Evolutionary conservation across 805 yeast species (phyloP).

Genomic region (Wickerhamiella kazuoi): DNA sequence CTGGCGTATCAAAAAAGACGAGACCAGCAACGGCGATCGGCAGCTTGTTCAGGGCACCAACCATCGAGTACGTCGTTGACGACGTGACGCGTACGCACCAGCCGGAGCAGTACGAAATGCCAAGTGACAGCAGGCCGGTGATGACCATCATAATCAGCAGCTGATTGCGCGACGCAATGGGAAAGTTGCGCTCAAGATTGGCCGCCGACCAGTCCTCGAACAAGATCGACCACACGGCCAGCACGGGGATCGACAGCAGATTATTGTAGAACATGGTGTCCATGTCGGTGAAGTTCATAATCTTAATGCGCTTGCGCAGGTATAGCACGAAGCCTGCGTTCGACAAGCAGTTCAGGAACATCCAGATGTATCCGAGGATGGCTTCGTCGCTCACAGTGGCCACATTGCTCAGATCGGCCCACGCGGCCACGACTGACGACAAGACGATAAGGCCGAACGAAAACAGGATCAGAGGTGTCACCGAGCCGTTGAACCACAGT

Average conservation of each 20-base stretch:
- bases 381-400: constrained; percentile 21
- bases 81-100: constrained; percentile 99
- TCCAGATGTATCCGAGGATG: constrained; percentile 76
- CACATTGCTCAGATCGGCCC: constrained; percentile 49
- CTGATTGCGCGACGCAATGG: constrained; percentile 46
- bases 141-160: constrained; percentile 69
- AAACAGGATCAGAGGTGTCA: constrained; percentile 74
- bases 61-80: constrained; percentile 97
- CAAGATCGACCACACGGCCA: constrained; percentile 53
- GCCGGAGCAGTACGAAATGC: constrained; percentile 96
- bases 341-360: constrained; percentile 85
- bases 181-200: constrained; percentile 65
- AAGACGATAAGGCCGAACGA: constrained; percentile 85
- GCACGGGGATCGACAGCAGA: constrained; percentile 78
- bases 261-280: constrained; percentile 98
- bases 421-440: constrained; percentile 89
- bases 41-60: constrained; percentile 94
- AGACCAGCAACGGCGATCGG: constrained; percentile 95
- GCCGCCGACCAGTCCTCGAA: constrained; percentile 87
- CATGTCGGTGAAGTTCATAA: constrained; percentile 77
- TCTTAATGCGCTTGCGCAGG: constrained; percentile 96
- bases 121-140: constrained; percentile 88
- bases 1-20: constrained; percentile 86
- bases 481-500: constrained; percentile 86
- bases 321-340: constrained; percentile 84